These are phyloP conservation scores for Neodidymelliopsis sp. DNA, from an alignment of 2,329 filamentous ascomycete species.

Conservation along the genomic window DNA sequence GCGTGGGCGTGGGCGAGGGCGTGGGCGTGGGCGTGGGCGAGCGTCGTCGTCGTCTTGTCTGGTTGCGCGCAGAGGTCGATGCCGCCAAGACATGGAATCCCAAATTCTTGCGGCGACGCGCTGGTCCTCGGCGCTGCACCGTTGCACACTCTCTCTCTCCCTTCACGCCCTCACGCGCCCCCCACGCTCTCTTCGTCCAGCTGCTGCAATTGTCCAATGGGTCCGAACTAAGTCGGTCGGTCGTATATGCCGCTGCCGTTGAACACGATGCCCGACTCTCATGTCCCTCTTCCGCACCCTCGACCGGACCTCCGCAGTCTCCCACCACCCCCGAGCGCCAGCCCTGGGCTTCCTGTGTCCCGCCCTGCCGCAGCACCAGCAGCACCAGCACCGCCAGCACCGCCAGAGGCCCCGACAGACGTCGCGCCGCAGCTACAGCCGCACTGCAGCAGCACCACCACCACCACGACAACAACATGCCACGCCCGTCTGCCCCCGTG, in stretches of 20 bases:
- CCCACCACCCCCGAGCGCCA: slow-evolving; percentile 47
- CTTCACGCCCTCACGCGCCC: slow-evolving; percentile 1
- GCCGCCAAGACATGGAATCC: slow-evolving; percentile 44
- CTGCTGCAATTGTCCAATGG: slow-evolving; percentile 23
- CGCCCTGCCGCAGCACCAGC: not conserved
- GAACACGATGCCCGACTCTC: slow-evolving; percentile 68
- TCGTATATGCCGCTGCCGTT: slow-evolving; percentile 29
- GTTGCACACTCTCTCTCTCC: not conserved
- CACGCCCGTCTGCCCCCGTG: slow-evolving; percentile 9
- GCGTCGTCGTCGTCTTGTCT: not conserved
- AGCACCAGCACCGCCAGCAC: not conserved
- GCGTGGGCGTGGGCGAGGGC: slow-evolving; percentile 51
- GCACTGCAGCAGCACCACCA: slow-evolving; percentile 21
- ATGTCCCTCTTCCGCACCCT: slow-evolving; percentile 68
- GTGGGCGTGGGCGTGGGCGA: not conserved
- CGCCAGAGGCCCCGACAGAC: slow-evolving; percentile 3
- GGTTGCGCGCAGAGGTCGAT: not conserved
- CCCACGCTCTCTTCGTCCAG: slow-evolving; percentile 3
- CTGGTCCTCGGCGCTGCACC: slow-evolving; percentile 4
- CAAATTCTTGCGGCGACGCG: slow-evolving; percentile 26
- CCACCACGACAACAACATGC: slow-evolving; percentile 4
- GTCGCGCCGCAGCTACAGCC: slow-evolving; percentile 29
- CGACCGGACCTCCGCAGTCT: slow-evolving; percentile 60
- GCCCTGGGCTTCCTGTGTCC: slow-evolving; percentile 47
- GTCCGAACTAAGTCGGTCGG: slow-evolving; percentile 21